Evolutionary conservation across 2,329 filamentous ascomycete species (phyloP), one percentile per base, ranked within the genome.

Genomic region (Sporothrix euskadiensis): DNA sequence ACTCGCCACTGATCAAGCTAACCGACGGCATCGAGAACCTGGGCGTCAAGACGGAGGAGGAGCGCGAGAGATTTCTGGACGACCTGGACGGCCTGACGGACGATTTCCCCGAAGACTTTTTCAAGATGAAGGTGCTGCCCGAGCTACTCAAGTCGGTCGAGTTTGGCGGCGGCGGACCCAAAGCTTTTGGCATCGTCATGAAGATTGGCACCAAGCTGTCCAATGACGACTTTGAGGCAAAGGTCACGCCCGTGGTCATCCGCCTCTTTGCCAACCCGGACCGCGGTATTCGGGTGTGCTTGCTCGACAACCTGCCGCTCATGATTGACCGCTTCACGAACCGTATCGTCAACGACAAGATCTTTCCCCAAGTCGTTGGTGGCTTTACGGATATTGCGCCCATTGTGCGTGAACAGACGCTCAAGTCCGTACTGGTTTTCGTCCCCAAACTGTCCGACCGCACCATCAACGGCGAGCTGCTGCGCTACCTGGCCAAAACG

Each of bases 121-220:
- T 98, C 86, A 97, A 97, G 80, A 92, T 97, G 87, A 99, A 98
- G 79, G 90, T 99, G 3, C 86, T 99, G 9, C 96, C 96, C 0
- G 96, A 99, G 80, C 85, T 99, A 41, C 87, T 99, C n/a, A 99
- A 98, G 80, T 97, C 94, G 0, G 94, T 98, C n/a, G 96, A 99
- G 79, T 99, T 98, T 81, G 96, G 96, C 8, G 96, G 95, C 12
- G 96, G 96, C 39, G 96, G 96, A 0, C 93, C 95, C 0, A 97
- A 97, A 79, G 94, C 97, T 0, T 92, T 99, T 74, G 84, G 87
- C 0, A 90, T 97, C 1, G 93, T 97, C 56, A 90, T 98, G 85
- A 97, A 97, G 79, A 98, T 99, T 77, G 90, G 94, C 4, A 85
- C 90, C 7, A 98, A 97, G 79, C 85, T 99, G 56, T 89, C 92